A percentile compares a stretch with the other conserved stretches of the same genome.
Evolutionary conservation across 345 rosid species (phyloP).

Genomic region (Hibiscus tridactylites): DNA sequence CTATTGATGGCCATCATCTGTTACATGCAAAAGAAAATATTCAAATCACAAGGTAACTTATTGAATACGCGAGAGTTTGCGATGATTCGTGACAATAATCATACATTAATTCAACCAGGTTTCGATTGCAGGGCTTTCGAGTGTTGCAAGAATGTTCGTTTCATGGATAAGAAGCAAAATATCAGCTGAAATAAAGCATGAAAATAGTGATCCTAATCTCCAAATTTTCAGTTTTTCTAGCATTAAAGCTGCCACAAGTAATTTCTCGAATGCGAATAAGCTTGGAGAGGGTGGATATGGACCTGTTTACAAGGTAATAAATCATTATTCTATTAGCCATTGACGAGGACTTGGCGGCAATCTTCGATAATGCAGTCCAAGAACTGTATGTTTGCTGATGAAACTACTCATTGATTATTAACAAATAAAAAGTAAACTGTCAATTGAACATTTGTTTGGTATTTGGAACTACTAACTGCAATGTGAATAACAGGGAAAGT

Average conservation of each 20-base stretch:
- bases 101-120: background rate
- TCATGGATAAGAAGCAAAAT: background rate
- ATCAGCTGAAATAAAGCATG: background rate
- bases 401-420: background rate
- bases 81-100: background rate
- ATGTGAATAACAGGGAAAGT: background rate
- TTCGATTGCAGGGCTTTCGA: background rate
- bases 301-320: slow-evolving; percentile 6
- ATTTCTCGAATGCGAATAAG: slow-evolving; percentile 14
- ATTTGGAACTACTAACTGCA: background rate
- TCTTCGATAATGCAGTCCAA: background rate
- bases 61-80: background rate
- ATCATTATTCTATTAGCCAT: background rate
- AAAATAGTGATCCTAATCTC: background rate
- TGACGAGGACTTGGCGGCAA: background rate
- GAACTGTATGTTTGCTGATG: background rate
- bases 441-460: background rate
- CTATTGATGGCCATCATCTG: background rate
- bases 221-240: background rate
- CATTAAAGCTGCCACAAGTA: slow-evolving; percentile 6
- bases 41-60: background rate
- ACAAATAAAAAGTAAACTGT: background rate
- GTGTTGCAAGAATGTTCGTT: background rate
- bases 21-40: background rate
- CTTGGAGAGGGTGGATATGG: slow-evolving; percentile 20